Evolutionary conservation across 495 filamentous ascomycete genomes (phyloP), one percentile per base, ranked within the genome.

Genomic region (Pseudomonodictys pantanalensis): DNA sequence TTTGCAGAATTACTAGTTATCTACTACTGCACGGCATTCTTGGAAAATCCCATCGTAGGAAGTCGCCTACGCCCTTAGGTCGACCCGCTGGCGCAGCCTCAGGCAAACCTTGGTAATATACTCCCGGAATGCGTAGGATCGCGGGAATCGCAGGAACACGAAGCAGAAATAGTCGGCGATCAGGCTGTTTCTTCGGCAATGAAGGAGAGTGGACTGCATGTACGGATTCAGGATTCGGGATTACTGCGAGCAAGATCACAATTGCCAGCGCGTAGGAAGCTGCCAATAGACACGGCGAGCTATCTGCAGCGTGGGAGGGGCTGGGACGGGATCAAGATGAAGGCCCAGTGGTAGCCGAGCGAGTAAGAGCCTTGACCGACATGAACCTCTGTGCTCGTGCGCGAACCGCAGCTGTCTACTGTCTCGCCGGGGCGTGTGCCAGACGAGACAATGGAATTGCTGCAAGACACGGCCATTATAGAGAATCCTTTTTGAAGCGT

Each of bases 231-330:
- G 60, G 60, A 58, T 46, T 51, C 52, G 54, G n/a, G n/a, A 52
- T 52, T 63, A 52, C 63, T 58, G 63, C 58, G 57, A 30, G 63
- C 52, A 60, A 57, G 46, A 58, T 62, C 46, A 54, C 63, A 66
- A 25, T 55, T n/a, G n/a, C 33, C 52, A 51, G 56, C 56, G 52
- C 56, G 62, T 61, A 57, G 49, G 20, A 24, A n/a, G 35, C 51
- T 56, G 29, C 56, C 62, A 56, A 56, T 46, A 22, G 38, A 56
- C 45, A 39, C 29, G n/a, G 8, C 17, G 26, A 58, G 26, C 30
- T 15, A 54, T 39, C 9, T 41, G 54, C 47, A 56, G 60, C 48
- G 60, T 18, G n/a, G 22, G 56, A 60, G 62, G 58, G 63, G 63
- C 58, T 66, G 63, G 63, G 63, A 53, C 43, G 52, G 42, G 58